Conservation (phyloP, 2,329 filamentous ascomycete species). For the Fusarium albosuccineum region DNA sequence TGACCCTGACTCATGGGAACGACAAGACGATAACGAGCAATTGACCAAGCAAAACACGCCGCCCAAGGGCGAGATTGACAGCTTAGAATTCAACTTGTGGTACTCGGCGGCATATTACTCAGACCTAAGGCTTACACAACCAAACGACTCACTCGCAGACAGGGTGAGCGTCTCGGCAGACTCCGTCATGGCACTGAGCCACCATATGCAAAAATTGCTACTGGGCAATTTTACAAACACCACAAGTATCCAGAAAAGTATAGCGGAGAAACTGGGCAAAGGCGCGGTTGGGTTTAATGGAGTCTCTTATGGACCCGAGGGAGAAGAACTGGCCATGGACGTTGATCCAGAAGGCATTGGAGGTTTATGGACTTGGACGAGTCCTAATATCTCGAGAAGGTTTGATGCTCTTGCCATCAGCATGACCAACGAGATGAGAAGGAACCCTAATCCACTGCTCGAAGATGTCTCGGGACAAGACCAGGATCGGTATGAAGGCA, state of each 20-base stretch:
- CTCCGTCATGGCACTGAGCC: conserved; percentile 15
- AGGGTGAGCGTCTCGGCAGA: neutral
- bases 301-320: neutral
- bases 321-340: no score
- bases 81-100: conserved; percentile 11
- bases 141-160: neutral
- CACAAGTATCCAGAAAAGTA: neutral
- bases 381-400: conserved; percentile 12
- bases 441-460: neutral
- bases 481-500: conserved; percentile 1
- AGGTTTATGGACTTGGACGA: conserved; percentile 18
- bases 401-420: conserved; percentile 17
- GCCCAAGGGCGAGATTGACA: conserved; percentile 1
- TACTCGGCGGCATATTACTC: conserved; percentile 9
- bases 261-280: conserved; percentile 12
- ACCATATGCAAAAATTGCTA: conserved; percentile 7
- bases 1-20: conserved; percentile 18
- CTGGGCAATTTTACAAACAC: neutral
- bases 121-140: neutral
- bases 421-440: conserved; percentile 26
- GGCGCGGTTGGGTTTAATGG: conserved; percentile 18
- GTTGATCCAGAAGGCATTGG: neutral
- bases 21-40: no score
- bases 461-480: conserved; percentile 2
- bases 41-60: neutral